Base-by-base conservation (phyloP, 2,329 filamentous ascomycete genomes). In the Botrytis aclada region DNA sequence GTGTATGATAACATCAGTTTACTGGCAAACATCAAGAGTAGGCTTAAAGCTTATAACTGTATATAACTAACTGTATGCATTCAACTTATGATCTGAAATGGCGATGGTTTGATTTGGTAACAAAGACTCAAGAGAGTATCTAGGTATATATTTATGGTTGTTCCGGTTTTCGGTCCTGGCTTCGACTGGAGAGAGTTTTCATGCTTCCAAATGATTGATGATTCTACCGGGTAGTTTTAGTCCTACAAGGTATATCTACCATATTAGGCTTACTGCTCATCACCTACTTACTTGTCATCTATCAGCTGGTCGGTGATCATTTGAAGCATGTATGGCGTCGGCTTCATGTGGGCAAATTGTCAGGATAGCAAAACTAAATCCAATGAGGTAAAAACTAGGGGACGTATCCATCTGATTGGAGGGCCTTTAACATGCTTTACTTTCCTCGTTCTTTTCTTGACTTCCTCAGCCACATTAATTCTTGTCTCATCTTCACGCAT, bases 391-490 rank as follows among this genome's bases (percentile, higher is more conserved):
- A 43, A 64, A 22, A 18, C 39, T 43, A 32, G 61, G 61, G 39
- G 39, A 63, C 9, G 37, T n/a, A 29, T 41, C 8, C 25, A 62
- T 62, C 25, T 41, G 60, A 41, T 62, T 41, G 14, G 37, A 34
- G 16, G 60, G 25, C n/a, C 41, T 43, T 14, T 8, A 10, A 43
- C 2, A 56, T 64, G 18, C 32, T 64, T 47, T 54, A n/a, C 14
- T 29, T 45, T 39, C 10, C 20, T 45, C 39, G 39, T 39, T 39
- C 32, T 29, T 54, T 54, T 39, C 34, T 67, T 39, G 34, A 47
- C 64, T 54, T 39, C 45, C 25, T 67, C 64, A 67, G 64, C 64
- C 64, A 67, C 64, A 67, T 39, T 4, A 2, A 16, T 67, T 32
- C 25, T 54, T 32, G 34, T 67, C 47, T 67, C 60, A 62, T 62